A percentile compares a stretch with the other conserved stretches of the same genome.
These are phyloP conservation scores for Linnemannia zychae DNA, from an alignment of 192 early-diverging fungal species.

Conservation along the genomic window DNA sequence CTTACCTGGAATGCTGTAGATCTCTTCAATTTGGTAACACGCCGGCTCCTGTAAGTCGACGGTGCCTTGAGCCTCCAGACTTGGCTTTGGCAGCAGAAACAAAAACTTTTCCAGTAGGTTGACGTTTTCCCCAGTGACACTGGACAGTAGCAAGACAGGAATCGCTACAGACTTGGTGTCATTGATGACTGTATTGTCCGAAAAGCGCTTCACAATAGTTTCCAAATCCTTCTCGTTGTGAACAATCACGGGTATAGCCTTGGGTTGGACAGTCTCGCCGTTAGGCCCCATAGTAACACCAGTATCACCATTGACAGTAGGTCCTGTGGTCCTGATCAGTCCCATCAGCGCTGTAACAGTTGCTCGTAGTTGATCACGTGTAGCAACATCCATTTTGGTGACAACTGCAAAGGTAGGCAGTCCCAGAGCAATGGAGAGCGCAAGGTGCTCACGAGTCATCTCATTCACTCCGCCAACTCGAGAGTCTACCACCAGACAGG, in stretches of 20 bases:
- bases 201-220: constrained; percentile 51
- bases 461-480: constrained; percentile 71
- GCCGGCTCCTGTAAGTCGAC: constrained; percentile 54
- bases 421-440: constrained; percentile 81
- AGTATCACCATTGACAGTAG: constrained; percentile 54
- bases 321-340: constrained; percentile 60
- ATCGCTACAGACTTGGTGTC: constrained; percentile 66
- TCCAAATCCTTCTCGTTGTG: constrained; percentile 59
- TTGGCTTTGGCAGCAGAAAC: constrained; percentile 77
- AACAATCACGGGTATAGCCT: constrained; percentile 56
- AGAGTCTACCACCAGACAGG: constrained; percentile 86
- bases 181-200: constrained; percentile 30
- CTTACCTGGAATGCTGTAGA: constrained; percentile 76
- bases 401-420: constrained; percentile 88
- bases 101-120: constrained; percentile 76
- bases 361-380: constrained; percentile 59
- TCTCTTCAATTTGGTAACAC: constrained; percentile 88
- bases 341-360: constrained; percentile 66
- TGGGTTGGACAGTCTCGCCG: neutral
- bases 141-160: constrained; percentile 89
- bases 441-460: constrained; percentile 86
- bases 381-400: constrained; percentile 87
- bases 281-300: neutral
- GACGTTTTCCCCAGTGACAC: constrained; percentile 83
- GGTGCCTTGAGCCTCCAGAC: constrained; percentile 35